A percentile compares a stretch with the other conserved stretches of the same genome.
phyloP scores from a whole-genome alignment of 495 filamentous ascomycete genomes.

The Friedmanniomyces simplex region DNA sequence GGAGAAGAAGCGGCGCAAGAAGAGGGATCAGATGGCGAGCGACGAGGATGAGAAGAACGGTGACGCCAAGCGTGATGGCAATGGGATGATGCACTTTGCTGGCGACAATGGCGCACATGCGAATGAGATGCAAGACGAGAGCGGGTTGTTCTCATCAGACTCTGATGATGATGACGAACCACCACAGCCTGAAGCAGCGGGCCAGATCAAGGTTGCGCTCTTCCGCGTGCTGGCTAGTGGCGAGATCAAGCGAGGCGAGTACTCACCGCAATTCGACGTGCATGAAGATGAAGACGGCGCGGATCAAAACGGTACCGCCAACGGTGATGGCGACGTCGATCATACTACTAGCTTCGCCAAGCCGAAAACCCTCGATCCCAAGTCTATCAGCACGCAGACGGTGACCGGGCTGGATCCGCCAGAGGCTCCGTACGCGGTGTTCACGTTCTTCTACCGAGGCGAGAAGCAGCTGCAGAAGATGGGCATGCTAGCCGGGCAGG shows the following conservation, averaged over 20 bases:
- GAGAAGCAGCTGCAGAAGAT: conserved; percentile 96
- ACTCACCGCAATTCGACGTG: conserved; percentile 95
- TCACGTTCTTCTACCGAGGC: conserved; percentile 96
- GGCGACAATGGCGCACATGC: conserved; percentile 61
- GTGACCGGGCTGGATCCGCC: conserved; percentile 96
- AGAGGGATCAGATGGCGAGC: conserved; percentile 26
- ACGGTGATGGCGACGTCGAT: conserved; percentile 57
- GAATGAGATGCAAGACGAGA: conserved; percentile 62
- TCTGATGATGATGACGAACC: conserved; percentile 74
- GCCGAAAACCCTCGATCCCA: conserved; percentile 91
- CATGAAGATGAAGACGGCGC: conserved; percentile 74
- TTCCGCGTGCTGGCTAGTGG: conserved; percentile 92
- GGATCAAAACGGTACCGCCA: conserved; percentile 28
- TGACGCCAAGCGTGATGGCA: conserved; percentile 37
- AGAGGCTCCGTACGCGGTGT: conserved; percentile 89
- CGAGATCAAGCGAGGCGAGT: conserved; percentile 94
- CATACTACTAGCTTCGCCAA: conserved; percentile 99
- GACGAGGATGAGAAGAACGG: conserved; percentile 39
- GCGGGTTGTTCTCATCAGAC: conserved; percentile 48
- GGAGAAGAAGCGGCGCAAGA: conserved; percentile 69
- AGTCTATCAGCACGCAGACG: conserved; percentile 94
- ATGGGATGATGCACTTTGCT: conserved; percentile 66
- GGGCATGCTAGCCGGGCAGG: conserved; percentile 62
- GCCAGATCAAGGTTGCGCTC: conserved; percentile 96
- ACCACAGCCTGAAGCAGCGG: conserved; percentile 82